Evolutionary conservation across 305 asterid species (phyloP), one percentile per base, ranked within the genome.

Genomic region (Fraxinus velutina): DNA sequence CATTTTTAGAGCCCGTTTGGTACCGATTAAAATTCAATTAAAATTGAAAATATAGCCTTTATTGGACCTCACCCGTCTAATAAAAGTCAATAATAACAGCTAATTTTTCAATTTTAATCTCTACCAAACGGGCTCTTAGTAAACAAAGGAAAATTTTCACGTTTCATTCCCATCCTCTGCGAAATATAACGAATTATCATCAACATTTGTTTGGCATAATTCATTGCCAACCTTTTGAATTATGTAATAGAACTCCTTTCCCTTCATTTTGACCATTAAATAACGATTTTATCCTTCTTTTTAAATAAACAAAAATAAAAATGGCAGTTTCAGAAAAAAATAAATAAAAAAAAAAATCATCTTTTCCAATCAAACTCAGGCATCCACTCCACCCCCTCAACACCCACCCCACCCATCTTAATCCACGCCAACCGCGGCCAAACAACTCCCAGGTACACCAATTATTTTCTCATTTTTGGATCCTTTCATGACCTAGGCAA

Each of bases 401-500:
- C 2, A 4, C 7, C 62, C 21, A 15, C 6, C 22, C 60, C 60
- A n/a, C 8, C 64, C 15, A 50, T 50, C 21, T 4, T 4, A 50
- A 4, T 15, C 62, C 62, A 4, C 19, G 2, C 15, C 71, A 21
- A 21, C 1, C 6, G 4, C 32, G 7, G 60, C 22, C 21, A 50
- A 50, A 50, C 34, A 9, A 10, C 7, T 27, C 73, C 15, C 73
- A 27, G 13, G 33, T 12, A 24, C 73, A 64, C 30, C 30, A 27
- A 29, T 68, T 70, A 19, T 39, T 27, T 64, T 52, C 85, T 36
- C 75, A 77, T 73, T 77, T 73, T 77, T 64, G 72, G 52, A 24
- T 5, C 42, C 6, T 77, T 71, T 17, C 19, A 24, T 36, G 52
- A 39, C 77, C 70, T 27, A 84, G 52, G 39, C 71, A 85, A 83